These are phyloP conservation scores for Pythium brachiatum DNA, from an alignment of 352 stramenopile species.

Conservation along the genomic window DNA sequence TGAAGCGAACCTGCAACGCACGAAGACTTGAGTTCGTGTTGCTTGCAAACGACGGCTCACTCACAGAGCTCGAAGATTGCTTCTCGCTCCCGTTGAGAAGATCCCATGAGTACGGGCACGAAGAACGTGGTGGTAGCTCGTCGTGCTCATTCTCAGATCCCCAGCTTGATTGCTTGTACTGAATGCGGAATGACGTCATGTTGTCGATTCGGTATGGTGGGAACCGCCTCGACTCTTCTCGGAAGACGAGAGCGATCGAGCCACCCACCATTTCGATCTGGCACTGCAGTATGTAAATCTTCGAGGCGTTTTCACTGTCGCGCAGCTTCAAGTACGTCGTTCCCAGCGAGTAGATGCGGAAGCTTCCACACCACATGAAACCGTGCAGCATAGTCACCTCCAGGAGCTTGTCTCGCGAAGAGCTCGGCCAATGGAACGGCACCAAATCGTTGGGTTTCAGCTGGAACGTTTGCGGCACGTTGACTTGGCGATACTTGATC, in stretches of 20 bases:
- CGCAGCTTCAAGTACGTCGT: conserved; percentile 87
- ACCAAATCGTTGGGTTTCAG: conserved; percentile 72
- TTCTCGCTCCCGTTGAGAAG: conserved; percentile 66
- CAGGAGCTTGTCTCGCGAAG: conserved; percentile 72
- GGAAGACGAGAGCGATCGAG: conserved; percentile 82
- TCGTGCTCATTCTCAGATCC: conserved; percentile 71
- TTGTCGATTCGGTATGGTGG: conserved; percentile 91
- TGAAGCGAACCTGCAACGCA: conserved; percentile 84
- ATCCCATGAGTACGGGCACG: conserved; percentile 87
- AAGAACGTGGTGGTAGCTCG: conserved; percentile 65
- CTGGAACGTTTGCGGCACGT: conserved; percentile 71
- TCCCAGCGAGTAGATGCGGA: conserved; percentile 81
- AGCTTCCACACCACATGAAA: conserved; percentile 85
- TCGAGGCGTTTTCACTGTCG: conserved; percentile 58
- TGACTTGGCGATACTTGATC: conserved; percentile 83
- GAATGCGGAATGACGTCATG: conserved; percentile 88
- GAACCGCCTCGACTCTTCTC: conserved; percentile 82
- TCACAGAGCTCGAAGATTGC: conserved; percentile 46
- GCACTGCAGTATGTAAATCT: conserved; percentile 88
- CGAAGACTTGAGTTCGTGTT: conserved; percentile 55
- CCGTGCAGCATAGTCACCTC: conserved; percentile 81
- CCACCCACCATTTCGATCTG: conserved; percentile 85
- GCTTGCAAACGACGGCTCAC: conserved; percentile 66
- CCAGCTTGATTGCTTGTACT: conserved; percentile 84
- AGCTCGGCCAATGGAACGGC: conserved; percentile 84